Evolutionary conservation across 345 rosid genomes (phyloP).

Genomic region (Rhodamnia rubescens): DNA sequence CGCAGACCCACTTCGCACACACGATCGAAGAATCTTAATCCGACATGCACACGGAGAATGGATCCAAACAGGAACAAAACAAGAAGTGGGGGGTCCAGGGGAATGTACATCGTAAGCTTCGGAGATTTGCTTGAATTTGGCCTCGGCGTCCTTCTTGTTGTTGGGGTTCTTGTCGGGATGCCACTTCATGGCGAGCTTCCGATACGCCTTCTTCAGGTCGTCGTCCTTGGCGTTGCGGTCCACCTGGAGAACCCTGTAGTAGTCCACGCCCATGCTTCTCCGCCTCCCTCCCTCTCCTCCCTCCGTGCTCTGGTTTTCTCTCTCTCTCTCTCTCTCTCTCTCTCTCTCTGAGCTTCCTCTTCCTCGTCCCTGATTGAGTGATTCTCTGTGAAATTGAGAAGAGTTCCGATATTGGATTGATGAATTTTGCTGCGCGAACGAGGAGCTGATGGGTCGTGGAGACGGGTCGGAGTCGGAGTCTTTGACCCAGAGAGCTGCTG

Average conservation of each 20-base stretch:
- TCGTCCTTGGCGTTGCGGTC: slow-evolving; percentile 68
- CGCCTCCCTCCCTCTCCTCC: not conserved
- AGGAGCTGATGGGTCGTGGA: not conserved
- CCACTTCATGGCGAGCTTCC: slow-evolving; percentile 92
- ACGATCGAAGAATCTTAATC: not conserved
- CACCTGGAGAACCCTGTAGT: slow-evolving; percentile 67
- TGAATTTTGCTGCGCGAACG: not conserved
- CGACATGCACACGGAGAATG: not conserved
- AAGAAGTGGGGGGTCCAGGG: not conserved
- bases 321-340: not conserved
- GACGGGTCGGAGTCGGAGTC: not conserved
- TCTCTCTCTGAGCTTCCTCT: not conserved
- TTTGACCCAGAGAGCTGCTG: not conserved
- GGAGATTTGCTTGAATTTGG: slow-evolving; percentile 89
- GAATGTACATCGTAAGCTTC: slow-evolving; percentile 76
- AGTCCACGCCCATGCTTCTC: slow-evolving; percentile 60
- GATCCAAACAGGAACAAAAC: not conserved
- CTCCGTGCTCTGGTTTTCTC: not conserved
- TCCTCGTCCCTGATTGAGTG: not conserved
- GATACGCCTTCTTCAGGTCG: slow-evolving; percentile 80
- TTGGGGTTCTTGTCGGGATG: slow-evolving; percentile 91
- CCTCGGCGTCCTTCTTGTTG: slow-evolving; percentile 74
- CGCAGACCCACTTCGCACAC: not conserved
- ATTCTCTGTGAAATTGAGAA: not conserved
- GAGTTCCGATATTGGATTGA: not conserved